These are phyloP conservation scores for Fusarium gaditjirri DNA, from an alignment of 2,329 filamentous ascomycete species.

Conservation along the genomic window DNA sequence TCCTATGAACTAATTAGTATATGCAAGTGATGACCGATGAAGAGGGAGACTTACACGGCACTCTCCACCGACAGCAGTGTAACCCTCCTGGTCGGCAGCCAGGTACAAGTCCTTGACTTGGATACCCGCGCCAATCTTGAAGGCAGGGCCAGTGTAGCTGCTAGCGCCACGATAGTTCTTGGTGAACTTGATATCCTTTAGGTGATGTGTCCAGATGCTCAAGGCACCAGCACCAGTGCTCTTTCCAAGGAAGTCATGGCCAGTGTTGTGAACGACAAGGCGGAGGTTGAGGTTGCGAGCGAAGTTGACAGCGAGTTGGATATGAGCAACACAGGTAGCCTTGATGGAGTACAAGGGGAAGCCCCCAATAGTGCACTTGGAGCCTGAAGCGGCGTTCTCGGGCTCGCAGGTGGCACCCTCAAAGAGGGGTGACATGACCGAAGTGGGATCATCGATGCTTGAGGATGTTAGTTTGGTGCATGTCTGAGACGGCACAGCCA, in stretches of 20 bases:
- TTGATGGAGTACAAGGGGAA: slow-evolving; percentile 57
- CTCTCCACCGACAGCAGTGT: slow-evolving; percentile 65
- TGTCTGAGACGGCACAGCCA: neutral
- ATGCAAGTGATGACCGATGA: accelerated
- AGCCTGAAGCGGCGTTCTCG: slow-evolving; percentile 34
- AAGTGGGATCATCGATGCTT: slow-evolving; percentile 50
- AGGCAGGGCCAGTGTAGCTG: slow-evolving; percentile 61
- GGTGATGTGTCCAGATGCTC: slow-evolving; percentile 53
- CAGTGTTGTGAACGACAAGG: slow-evolving; percentile 61
- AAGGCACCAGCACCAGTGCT: slow-evolving; percentile 64
- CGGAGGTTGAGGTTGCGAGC: slow-evolving; percentile 59
- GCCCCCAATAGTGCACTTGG: slow-evolving; percentile 53
- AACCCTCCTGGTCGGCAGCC: slow-evolving; percentile 57
- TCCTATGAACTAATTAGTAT: slow-evolving; percentile 41
- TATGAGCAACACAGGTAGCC: slow-evolving; percentile 55
- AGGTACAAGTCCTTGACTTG: slow-evolving; percentile 58
- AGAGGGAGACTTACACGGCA: slow-evolving; percentile 45
- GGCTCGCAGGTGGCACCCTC: slow-evolving; percentile 53
- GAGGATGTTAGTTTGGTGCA: slow-evolving; percentile 1
- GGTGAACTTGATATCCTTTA: slow-evolving; percentile 55
- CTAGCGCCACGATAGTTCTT: slow-evolving; percentile 51
- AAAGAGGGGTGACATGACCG: slow-evolving; percentile 54
- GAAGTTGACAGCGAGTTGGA: slow-evolving; percentile 60
- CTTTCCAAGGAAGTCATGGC: slow-evolving; percentile 65
- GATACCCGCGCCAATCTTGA: slow-evolving; percentile 65